Base-by-base conservation (phyloP, 495 filamentous ascomycete genomes). In the Penicillium parvum region DNA sequence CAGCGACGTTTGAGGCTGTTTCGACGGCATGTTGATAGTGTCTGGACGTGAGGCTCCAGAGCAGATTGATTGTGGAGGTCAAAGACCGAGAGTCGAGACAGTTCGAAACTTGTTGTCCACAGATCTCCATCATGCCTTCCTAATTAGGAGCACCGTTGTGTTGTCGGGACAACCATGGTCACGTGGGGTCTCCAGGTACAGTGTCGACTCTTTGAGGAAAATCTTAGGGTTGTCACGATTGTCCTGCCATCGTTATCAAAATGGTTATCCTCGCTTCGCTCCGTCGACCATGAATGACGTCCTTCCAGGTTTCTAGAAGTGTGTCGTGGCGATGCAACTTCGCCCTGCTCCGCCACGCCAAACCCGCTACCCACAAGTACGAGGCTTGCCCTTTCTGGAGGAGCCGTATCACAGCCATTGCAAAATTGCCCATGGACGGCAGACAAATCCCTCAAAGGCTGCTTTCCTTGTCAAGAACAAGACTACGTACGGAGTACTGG, bases 1-100 rank as follows among this genome's bases (percentile, higher is more conserved):
- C 16, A 96, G 76, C 26, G 82, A 78, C 7, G 74, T 64, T 43
- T 76, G 74, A 32, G 73, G 55, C 18, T 66, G 52, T 61, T 72
- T 77, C 30, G 60, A 45, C 14, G 68, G 40, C 46, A 61, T 61
- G 10, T 32, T 55, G 54, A 28, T 20, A 14, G 16, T 20, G 30
- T 19, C 21, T 30, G 15, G 9, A 12, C 18, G n/a, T 12, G 38
- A 44, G n/a, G 22, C 19, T 44, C 23, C 22, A 23, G 19, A 29
- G 29, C 39, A 37, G 15, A 37, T 40, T 32, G 34, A 19, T 43
- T 54, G 39, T 47, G 45, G 40, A 47, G 37, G 40, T 43, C 33
- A 40, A 39, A 50, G 32, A 36, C 20, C 37, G 29, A 19, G 29
- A 37, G 8, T 49, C 41, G 28, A 34, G 28, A 44, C 41, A 38